Evolutionary conservation across 108 stramenopile species (phyloP), one percentile per base, ranked within the genome.

Genomic region (Chaetoceros muelleri): DNA sequence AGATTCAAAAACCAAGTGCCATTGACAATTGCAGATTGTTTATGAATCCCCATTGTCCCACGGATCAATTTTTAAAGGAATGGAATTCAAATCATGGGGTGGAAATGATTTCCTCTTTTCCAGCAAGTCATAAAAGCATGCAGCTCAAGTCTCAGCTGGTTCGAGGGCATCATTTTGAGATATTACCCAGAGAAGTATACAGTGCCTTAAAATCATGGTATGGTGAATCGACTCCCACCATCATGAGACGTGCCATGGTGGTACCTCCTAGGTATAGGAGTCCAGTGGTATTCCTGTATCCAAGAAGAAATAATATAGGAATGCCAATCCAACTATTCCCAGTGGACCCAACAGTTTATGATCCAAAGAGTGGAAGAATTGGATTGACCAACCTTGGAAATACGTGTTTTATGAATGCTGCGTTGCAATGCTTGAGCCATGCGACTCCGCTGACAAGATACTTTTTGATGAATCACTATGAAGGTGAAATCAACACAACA

Each of bases 381-480:
- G 98, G 98, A 3, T 66, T 98, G 45, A 71, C 69, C 30, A 97
- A 98, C 61, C 62, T 98, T 52, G 98, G 96, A 0, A 98, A 98
- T 73, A 97, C 98, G 16, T 98, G 98, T 70, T 98, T 94, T 71
- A 87, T 98, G 81, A 95, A 91, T 60, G 79, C 90, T 23, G 82
- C 86, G 16, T 44, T 98, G 28, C 96, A 84, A 58, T 90, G 85
- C 30, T 66, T 98, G 53, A 61, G 60, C 24, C 84, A 96, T 74
- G 80, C 89, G 10, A 73, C 72, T 30, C 82, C 85, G 20, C 68
- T 99, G 34, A 93, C 94, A 45, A 69, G 94, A 40, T 78, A 81
- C 68, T 96, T 98, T 67, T 59, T 97, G 44, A 78, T 80, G 5
- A 74, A 73, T 24, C 48, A 60, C 21, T 93, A 76, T 60, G 30